A percentile compares a stretch with the other conserved stretches of the same genome.
Evolutionary conservation across 176 grass and related monocot genomes (phyloP).

Genomic region (Carex pumila): DNA sequence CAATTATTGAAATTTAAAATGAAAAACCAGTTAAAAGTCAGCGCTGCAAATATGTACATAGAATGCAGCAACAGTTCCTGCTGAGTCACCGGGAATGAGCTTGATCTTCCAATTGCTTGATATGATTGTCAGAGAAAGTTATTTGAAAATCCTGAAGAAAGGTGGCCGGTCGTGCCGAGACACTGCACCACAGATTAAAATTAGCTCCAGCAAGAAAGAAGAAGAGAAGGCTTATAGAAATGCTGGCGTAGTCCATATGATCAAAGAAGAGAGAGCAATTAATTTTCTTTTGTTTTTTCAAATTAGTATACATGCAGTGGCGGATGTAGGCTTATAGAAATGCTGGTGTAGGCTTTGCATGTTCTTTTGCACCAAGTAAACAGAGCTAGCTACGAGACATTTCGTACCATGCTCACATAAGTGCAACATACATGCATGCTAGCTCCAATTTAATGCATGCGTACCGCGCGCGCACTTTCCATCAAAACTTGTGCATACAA

Average conservation of each 20-base stretch:
- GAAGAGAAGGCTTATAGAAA: not conserved
- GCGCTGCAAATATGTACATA: constrained; percentile 4
- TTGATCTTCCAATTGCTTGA: constrained; percentile 35
- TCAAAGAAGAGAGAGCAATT: not conserved
- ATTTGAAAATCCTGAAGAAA: constrained; percentile 25
- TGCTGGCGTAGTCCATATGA: not conserved
- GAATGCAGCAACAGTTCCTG: constrained; percentile 34
- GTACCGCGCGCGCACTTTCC: not conserved
- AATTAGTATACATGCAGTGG: not conserved
- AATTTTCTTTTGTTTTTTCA: too few relatives aligned
- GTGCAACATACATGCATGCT: too few relatives aligned
- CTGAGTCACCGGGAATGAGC: constrained; percentile 29
- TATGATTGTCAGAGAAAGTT: constrained; percentile 30
- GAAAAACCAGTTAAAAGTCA: not conserved
- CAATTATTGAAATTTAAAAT: not conserved
- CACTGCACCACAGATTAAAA: not conserved
- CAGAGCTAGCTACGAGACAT: not conserved
- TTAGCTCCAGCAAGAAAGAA: not conserved
- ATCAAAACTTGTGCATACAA: not conserved
- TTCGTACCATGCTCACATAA: not conserved
- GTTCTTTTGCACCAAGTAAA: not conserved
- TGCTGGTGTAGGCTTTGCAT: not conserved
- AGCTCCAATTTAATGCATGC: not conserved
- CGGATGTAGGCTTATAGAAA: not conserved
- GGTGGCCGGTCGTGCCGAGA: constrained; percentile 21